Evolutionary conservation across 139 green algal species (phyloP).

Genomic region (Picochlorum sp.): DNA sequence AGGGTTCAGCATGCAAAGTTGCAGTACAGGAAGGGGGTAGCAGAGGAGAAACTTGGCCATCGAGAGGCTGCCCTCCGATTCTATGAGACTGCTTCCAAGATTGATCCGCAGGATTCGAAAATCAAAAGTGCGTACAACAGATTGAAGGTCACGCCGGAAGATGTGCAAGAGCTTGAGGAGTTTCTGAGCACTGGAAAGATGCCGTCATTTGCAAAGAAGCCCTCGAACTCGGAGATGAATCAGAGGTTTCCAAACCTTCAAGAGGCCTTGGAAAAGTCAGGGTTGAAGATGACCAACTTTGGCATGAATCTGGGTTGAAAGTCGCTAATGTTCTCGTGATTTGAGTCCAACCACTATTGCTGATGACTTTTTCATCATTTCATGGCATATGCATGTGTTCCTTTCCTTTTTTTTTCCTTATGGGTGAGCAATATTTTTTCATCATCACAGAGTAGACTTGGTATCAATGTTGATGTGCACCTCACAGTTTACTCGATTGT

Average conservation of each 20-base stretch:
- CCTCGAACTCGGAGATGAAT: neutral
- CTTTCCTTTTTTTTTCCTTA: too few species aligned
- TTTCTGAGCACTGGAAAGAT: neutral
- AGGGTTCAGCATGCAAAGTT: constrained; percentile 1
- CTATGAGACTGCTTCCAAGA: neutral
- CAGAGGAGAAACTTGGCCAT: neutral
- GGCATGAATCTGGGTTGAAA: too few species aligned
- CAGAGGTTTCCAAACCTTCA: neutral
- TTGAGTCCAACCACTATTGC: too few species aligned
- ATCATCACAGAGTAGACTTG: too few species aligned
- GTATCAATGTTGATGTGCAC: too few species aligned
- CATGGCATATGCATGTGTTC: too few species aligned
- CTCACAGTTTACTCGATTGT: too few species aligned
- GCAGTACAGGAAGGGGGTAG: neutral
- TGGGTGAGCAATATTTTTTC: too few species aligned
- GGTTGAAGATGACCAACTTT: neutral
- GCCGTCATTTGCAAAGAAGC: neutral
- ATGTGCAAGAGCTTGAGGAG: neutral
- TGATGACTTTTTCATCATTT: too few species aligned
- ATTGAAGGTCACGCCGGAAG: neutral
- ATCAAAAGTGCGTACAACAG: neutral
- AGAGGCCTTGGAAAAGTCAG: neutral
- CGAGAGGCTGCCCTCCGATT: neutral
- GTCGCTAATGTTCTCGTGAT: too few species aligned
- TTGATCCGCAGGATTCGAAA: neutral